Evolutionary conservation across 208 protist species (phyloP), one percentile per base, ranked within the genome.

Genomic region (Vickermania ingenoplastis): DNA sequence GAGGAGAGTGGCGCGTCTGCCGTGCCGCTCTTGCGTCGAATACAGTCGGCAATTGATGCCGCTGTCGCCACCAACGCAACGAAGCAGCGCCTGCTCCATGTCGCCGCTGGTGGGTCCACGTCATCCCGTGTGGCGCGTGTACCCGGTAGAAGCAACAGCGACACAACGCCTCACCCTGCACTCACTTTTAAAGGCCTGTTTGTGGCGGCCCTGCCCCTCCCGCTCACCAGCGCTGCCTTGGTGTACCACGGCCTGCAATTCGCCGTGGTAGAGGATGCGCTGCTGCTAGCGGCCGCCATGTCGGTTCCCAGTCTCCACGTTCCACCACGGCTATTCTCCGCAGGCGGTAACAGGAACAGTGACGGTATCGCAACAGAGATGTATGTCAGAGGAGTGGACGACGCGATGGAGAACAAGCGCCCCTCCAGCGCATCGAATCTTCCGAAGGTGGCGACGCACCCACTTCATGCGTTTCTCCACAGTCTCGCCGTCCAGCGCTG

Each of bases 231-330:
- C 26, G 77, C 77, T 25, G 29, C 77, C 25, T 64, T 92, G 25
- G 50, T 92, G 36, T 87, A 85, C 41, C 64, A 88, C 63, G 79
- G 67, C 17, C 41, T 86, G 1, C 74, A 77, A 54, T 89, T 92
- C 66, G 51, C 59, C 53, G 86, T 78, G 54, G 67, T 90, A 2
- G 79, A 92, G 52, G 86, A 89, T n/a, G 81, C 75, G 1, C 13
- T 92, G 23, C 63, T 92, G 26, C 50, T 90, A 27, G 86, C 80
- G 21, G 86, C 77, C 45, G 86, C 78, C 29, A 90, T 88, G 82
- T 69, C 82, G 1, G 80, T 89, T 11, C 86, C 81, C 3, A 58
- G 67, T 3, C 63, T 92, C 3, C 67, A 86, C 57, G 45, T 70
- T n/a, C 25, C 64, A 22, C 77, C 78, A 22, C 69, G 73, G 50